Percentiles rank a stretch among this genome's conserved stretches.
These are phyloP conservation scores for Drechslera avenae DNA, from an alignment of 2,329 filamentous ascomycete genomes.

Conservation along the genomic window DNA sequence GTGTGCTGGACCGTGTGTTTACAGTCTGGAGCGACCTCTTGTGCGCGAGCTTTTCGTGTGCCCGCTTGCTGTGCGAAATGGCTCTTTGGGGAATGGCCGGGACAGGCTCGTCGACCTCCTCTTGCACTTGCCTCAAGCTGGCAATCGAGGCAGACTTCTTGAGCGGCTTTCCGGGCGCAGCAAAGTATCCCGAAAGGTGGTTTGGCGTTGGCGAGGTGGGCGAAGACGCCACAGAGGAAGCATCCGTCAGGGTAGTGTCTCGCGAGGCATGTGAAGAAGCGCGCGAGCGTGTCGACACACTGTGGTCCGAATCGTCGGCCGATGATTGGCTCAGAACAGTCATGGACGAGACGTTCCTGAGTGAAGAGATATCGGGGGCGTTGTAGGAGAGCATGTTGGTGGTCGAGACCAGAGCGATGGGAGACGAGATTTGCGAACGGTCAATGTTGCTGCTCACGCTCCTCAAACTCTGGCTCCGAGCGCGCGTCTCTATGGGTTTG, in stretches of 20 bases:
- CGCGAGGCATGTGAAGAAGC: constrained; percentile 57
- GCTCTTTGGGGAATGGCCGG: constrained; percentile 78
- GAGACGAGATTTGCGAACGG: constrained; percentile 80
- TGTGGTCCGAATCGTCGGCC: constrained; percentile 74
- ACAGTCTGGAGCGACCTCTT: constrained; percentile 64
- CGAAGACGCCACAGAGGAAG: constrained; percentile 57
- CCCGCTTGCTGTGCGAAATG: constrained; percentile 86
- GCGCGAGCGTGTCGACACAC: constrained; percentile 54
- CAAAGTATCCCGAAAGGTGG: constrained; percentile 63
- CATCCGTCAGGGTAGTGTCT: constrained; percentile 69
- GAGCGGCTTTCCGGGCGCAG: constrained; percentile 55
- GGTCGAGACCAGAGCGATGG: constrained; percentile 85
- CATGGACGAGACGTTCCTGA: constrained; percentile 50
- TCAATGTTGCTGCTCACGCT: constrained; percentile 54
- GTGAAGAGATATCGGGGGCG: constrained; percentile 74
- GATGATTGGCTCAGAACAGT: constrained; percentile 62
- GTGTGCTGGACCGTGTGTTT: constrained; percentile 13
- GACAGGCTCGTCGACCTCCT: constrained; percentile 49
- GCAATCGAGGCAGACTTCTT: constrained; percentile 49
- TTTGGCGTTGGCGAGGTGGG: constrained; percentile 60
- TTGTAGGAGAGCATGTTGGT: constrained; percentile 97
- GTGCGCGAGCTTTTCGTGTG: constrained; percentile 75
- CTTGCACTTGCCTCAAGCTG: constrained; percentile 36
- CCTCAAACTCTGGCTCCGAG: constrained; percentile 55
- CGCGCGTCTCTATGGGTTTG: constrained; percentile 36